These are phyloP conservation scores for Claviceps digitariae DNA, from an alignment of 2,329 filamentous ascomycete genomes.

Conservation along the genomic window DNA sequence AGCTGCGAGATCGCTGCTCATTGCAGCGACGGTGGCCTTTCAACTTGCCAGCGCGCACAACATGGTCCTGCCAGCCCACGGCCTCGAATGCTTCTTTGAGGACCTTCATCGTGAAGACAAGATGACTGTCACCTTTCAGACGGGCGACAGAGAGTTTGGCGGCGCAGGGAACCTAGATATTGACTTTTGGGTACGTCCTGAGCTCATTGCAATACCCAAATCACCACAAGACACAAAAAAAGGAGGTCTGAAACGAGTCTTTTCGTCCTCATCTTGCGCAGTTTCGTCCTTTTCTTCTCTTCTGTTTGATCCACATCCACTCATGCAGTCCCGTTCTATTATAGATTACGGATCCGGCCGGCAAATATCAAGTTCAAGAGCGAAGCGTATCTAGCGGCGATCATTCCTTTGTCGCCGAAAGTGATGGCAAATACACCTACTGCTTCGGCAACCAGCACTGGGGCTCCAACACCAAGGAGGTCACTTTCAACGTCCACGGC, in stretches of 20 bases:
- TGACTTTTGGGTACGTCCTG: slow-evolving; percentile 78
- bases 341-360: slow-evolving; percentile 65
- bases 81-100: slow-evolving; percentile 97
- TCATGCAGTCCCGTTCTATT: not conserved
- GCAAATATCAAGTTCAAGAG: slow-evolving; percentile 66
- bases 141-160: slow-evolving; percentile 91
- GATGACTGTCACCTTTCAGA: slow-evolving; percentile 98
- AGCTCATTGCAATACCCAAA: not conserved
- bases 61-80: slow-evolving; percentile 86
- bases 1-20: slow-evolving; percentile 29
- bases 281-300: not conserved
- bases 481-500: slow-evolving; percentile 98
- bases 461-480: slow-evolving; percentile 92
- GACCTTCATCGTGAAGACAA: slow-evolving; percentile 81
- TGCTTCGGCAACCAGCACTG: slow-evolving; percentile 99
- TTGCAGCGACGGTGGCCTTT: slow-evolving; percentile 25
- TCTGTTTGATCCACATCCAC: not conserved
- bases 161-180: slow-evolving; percentile 89
- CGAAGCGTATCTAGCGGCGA: slow-evolving; percentile 78
- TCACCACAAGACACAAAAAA: not conserved
- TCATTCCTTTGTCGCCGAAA: slow-evolving; percentile 73
- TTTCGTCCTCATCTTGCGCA: too few relatives aligned
- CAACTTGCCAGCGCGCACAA: slow-evolving; percentile 71
- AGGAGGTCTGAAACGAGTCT: not conserved
- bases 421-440: slow-evolving; percentile 86